Conservation (phyloP, 2,329 filamentous ascomycete species). For the Berkeleyomyces rouxiae region DNA sequence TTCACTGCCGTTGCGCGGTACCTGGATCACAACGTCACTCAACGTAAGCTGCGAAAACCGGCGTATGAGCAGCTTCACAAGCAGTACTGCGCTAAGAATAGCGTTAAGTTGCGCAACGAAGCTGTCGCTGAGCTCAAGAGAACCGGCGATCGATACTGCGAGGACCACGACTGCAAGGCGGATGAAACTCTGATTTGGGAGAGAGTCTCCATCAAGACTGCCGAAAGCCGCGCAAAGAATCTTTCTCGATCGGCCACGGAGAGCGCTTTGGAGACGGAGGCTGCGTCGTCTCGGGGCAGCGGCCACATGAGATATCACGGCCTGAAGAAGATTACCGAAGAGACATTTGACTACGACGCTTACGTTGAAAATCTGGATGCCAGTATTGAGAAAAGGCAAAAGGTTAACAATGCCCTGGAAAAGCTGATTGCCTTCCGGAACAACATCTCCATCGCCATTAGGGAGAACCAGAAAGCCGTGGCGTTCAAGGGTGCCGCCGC, state of each 20-base stretch:
- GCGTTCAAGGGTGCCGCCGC: background rate
- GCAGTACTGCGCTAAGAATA: background rate
- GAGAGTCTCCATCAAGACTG: background rate
- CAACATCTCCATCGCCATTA: background rate
- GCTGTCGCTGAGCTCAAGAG: background rate
- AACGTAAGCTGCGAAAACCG: background rate
- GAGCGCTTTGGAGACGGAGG: background rate
- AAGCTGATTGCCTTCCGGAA: background rate
- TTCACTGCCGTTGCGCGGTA: background rate
- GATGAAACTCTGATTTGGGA: background rate
- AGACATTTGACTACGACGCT: background rate
- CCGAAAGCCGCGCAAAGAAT: background rate
- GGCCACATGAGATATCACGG: background rate
- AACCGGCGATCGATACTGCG: background rate
- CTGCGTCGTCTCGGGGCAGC: background rate
- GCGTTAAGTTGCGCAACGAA: too few relatives aligned
- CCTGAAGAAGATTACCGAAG: background rate
- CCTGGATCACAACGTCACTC: background rate
- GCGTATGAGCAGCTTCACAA: background rate
- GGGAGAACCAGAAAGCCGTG: background rate
- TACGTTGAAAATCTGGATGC: background rate
- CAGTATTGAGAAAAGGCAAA: background rate
- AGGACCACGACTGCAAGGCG: background rate
- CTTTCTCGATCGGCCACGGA: background rate
- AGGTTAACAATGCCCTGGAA: background rate